phyloP scores from a whole-genome alignment of 441 rosid genomes.

The Aleurites moluccanus region DNA sequence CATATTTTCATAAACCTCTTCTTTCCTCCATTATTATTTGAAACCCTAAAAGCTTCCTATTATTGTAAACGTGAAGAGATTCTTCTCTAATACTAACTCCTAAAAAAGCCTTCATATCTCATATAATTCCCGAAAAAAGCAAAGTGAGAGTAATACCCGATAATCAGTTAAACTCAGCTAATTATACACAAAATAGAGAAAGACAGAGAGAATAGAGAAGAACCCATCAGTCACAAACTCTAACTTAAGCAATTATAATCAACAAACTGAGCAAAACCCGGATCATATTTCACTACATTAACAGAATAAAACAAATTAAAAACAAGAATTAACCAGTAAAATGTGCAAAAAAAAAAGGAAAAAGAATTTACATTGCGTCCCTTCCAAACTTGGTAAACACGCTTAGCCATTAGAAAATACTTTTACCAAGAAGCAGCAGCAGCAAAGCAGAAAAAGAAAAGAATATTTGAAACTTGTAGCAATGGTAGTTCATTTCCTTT shows the following conservation, averaged over 20 bases:
- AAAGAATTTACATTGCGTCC: conserved; percentile 69
- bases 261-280: conserved; percentile 17
- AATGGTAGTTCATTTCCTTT: conserved; percentile 26
- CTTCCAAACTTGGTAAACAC: conserved; percentile 81
- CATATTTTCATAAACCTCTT: too few species aligned
- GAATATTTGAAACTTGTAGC: conserved; percentile 37
- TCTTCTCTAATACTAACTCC: too few species aligned
- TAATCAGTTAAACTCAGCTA: background rate
- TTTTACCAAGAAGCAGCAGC: background rate
- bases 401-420: conserved; percentile 58
- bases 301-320: conserved; percentile 16
- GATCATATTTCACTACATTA: conserved; percentile 15
- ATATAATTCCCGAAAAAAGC: too few species aligned
- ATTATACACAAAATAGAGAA: background rate
- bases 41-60: too few species aligned
- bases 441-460: conserved; percentile 22
- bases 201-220: background rate
- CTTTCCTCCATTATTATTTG: too few species aligned
- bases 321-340: conserved; percentile 12
- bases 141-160: background rate
- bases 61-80: too few species aligned
- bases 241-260: background rate
- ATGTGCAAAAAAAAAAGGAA: background rate
- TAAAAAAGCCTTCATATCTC: too few species aligned
- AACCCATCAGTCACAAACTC: background rate